phyloP scores from a whole-genome alignment of 371 early-diverging fungal genomes.

The Dichotomocladium elegans region DNA sequence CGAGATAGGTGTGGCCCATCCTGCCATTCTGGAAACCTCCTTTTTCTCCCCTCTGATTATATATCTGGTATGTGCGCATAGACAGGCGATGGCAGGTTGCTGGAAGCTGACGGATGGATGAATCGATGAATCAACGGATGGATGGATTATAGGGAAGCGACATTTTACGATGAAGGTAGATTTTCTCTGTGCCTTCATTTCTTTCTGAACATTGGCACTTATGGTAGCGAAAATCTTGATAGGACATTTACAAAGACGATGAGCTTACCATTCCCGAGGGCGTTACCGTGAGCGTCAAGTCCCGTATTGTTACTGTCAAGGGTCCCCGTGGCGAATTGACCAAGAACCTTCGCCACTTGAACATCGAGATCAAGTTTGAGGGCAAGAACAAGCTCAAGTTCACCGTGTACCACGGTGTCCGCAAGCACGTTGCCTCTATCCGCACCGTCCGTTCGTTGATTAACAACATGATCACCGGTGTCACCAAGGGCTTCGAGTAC shows the following conservation, averaged over 20 bases:
- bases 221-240: too few relatives aligned
- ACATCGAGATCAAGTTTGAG: slow-evolving; percentile 80
- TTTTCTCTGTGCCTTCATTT: neutral
- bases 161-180: slow-evolving; percentile 6
- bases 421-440: slow-evolving; percentile 98
- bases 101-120: neutral
- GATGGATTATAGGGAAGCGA: slow-evolving; percentile 4
- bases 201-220: too few relatives aligned
- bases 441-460: slow-evolving; percentile 92
- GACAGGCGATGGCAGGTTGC: neutral
- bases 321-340: slow-evolving; percentile 89
- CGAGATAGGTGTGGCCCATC: neutral
- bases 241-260: slow-evolving; percentile 84
- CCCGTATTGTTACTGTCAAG: slow-evolving; percentile 72
- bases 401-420: slow-evolving; percentile 95
- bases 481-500: slow-evolving; percentile 92
- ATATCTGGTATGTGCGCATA: neutral
- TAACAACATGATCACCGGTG: slow-evolving; percentile 38
- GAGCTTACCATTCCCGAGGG: slow-evolving; percentile 76
- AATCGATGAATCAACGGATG: neutral
- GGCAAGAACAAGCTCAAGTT: slow-evolving; percentile 75
- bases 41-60: neutral
- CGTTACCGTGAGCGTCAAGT: slow-evolving; percentile 74
- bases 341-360: slow-evolving; percentile 94
- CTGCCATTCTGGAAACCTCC: neutral